Evolutionary conservation across 768 basidiomycete species (phyloP).

Genomic region (Mycena latifolia): DNA sequence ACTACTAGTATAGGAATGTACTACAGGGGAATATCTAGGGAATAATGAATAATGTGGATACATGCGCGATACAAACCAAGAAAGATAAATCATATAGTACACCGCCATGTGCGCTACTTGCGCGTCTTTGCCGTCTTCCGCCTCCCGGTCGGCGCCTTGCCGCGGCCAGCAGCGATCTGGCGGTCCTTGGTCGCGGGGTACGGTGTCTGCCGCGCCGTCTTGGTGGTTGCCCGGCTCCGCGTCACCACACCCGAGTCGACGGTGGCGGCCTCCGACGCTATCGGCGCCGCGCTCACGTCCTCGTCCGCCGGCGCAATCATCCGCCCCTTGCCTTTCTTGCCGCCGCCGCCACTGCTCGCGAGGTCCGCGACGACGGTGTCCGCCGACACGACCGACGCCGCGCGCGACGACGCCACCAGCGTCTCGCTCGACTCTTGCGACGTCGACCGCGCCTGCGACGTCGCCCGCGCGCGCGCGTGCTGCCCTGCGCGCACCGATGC

Average conservation of each 20-base stretch:
- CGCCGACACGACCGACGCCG: constrained; percentile 53
- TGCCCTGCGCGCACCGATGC: not conserved
- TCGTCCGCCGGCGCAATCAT: constrained; percentile 29
- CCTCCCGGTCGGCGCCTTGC: constrained; percentile 38
- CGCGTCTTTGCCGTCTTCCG: constrained; percentile 46
- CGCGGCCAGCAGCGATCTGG: constrained; percentile 25
- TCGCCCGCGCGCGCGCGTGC: constrained; percentile 17
- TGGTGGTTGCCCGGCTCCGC: constrained; percentile 27
- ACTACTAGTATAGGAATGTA: not conserved
- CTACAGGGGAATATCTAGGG: too few relatives aligned
- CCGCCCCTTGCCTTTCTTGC: too few relatives aligned
- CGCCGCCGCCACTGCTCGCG: too few relatives aligned
- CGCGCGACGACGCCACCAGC: constrained; percentile 43
- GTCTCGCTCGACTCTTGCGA: constrained; percentile 34
- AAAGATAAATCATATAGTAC: not conserved
- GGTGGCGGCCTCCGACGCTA: constrained; percentile 14
- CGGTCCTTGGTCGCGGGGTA: constrained; percentile 19
- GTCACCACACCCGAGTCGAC: constrained; percentile 25
- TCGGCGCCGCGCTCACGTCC: constrained; percentile 7
- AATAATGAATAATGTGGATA: too few relatives aligned
- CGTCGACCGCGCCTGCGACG: constrained; percentile 25
- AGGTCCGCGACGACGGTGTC: constrained; percentile 47
- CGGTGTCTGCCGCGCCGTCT: constrained; percentile 6
- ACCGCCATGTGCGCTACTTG: not conserved
- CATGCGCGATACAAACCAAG: not conserved